Base-by-base conservation (phyloP, 129 eudicot genomes). In the Deinandra increscens region DNA sequence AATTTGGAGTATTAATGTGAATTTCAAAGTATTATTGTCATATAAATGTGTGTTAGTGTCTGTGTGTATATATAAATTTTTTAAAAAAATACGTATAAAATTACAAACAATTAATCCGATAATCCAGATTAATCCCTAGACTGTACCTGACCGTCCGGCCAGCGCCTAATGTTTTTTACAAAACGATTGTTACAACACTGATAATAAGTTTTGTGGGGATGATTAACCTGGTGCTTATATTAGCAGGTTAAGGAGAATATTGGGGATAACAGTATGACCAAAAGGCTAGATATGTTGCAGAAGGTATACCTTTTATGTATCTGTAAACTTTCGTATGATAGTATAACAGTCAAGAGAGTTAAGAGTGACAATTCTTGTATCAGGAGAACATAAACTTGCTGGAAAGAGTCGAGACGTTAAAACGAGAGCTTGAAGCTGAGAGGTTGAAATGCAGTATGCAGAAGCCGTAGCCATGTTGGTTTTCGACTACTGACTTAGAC, bases 371-470 rank as follows among this genome's bases (percentile, higher is more conserved):
- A 26, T 48, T 49, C 36, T 49, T 66, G 45, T 38, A 18, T 58
- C 80, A 92, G 98, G 98, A 92, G 70, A 92, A 92, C 53, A 79
- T 82, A 46, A 91, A 82, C 71, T 76, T 92, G 95, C 87, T 92
- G 48, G 89, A 92, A 70, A 76, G 80, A 64, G 82, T 92, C 10
- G 95, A 88, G 78, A 58, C 81, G 19, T 74, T 92, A 66, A 92
- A 86, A 60, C 91, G 77, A 81, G 96, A 92, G 69, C 98, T 92
- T 73, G 96, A 92, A 83, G 64, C 86, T 2, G 89, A 82, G 87
- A 92, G 82, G 79, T 59, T 84, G 44, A 92, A 83, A 69, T 92
- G 98, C 82, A 84, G 83, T 39, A 76, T 72, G 85, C 88, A 59
- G 43, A 80, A 73, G 48, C 15, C 61, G 5, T 82, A 82, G 53